Percentiles rank a stretch among this genome's conserved stretches.
These are phyloP conservation scores for Diaporthe sp. DNA, from an alignment of 2,329 filamentous ascomycete species.

Conservation along the genomic window DNA sequence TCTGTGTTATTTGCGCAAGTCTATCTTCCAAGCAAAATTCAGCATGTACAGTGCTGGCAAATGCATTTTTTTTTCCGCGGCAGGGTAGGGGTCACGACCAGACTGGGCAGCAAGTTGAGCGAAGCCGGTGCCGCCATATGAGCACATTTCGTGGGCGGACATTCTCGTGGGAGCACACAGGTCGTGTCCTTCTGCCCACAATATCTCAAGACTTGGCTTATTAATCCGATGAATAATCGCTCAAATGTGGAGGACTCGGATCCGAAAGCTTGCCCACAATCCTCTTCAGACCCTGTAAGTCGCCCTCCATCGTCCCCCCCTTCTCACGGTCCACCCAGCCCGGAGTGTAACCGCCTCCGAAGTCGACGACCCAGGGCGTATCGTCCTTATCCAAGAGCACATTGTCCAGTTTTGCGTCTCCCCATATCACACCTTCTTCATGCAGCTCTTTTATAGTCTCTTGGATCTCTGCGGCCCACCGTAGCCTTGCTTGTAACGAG, in stretches of 20 bases:
- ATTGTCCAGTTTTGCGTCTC: slow-evolving; percentile 50
- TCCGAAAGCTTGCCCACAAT: not conserved
- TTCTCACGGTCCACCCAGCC: slow-evolving; percentile 47
- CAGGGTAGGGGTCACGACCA: too few relatives aligned
- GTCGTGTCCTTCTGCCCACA: not conserved
- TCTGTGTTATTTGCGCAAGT: too few relatives aligned
- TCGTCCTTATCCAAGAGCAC: slow-evolving; percentile 46
- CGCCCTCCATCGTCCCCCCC: slow-evolving; percentile 46
- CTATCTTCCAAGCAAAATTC: too few relatives aligned
- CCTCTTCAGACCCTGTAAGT: slow-evolving; percentile 44
- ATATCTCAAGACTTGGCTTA: not conserved
- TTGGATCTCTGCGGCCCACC: slow-evolving; percentile 44
- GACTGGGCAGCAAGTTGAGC: too few relatives aligned
- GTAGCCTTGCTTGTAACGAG: not conserved
- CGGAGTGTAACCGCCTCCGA: slow-evolving; percentile 48
- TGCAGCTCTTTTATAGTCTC: slow-evolving; percentile 44
- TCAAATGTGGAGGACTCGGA: not conserved
- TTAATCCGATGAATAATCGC: not conserved
- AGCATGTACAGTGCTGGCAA: too few relatives aligned
- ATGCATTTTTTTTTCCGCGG: too few relatives aligned
- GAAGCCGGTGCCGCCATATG: not conserved
- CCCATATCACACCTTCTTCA: slow-evolving; percentile 47
- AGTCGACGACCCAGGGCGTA: slow-evolving; percentile 49
- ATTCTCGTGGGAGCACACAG: not conserved
- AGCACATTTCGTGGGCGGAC: not conserved